A percentile compares a stretch with the other conserved stretches of the same genome.
These are phyloP conservation scores for Boeremia lycopersici DNA, from an alignment of 2,329 filamentous ascomycete species.

Conservation along the genomic window DNA sequence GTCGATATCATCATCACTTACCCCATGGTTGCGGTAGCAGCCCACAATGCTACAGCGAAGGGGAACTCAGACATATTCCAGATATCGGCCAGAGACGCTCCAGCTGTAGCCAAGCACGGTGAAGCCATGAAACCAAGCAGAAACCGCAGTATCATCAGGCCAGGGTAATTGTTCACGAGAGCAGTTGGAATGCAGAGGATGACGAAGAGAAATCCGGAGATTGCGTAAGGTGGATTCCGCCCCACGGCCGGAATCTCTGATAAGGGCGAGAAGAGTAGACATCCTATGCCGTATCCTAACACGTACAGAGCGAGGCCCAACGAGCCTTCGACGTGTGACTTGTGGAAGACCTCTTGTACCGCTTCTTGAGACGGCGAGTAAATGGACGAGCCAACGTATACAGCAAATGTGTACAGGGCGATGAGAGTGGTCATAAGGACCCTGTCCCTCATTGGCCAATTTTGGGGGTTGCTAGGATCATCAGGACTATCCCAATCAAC, in stretches of 20 bases:
- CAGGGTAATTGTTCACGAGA: slow-evolving; percentile 65
- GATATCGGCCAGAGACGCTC: slow-evolving; percentile 42
- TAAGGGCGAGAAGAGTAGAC: slow-evolving; percentile 69
- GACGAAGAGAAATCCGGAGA: slow-evolving; percentile 70
- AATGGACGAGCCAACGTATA: slow-evolving; percentile 59
- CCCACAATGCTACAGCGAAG: slow-evolving; percentile 51
- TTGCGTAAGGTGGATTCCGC: slow-evolving; percentile 70
- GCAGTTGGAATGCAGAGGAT: slow-evolving; percentile 69
- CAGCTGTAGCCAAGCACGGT: slow-evolving; percentile 44
- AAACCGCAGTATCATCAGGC: slow-evolving; percentile 61
- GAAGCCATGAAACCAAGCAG: slow-evolving; percentile 44
- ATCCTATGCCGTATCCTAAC: slow-evolving; percentile 64
- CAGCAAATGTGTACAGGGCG: slow-evolving; percentile 64
- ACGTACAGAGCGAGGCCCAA: slow-evolving; percentile 68
- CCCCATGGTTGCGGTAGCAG: slow-evolving; percentile 55
- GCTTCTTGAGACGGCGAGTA: slow-evolving; percentile 53
- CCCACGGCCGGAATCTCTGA: slow-evolving; percentile 70
- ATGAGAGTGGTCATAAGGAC: slow-evolving; percentile 40
- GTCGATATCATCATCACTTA: neutral
- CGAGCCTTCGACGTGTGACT: slow-evolving; percentile 58
- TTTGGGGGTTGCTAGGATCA: slow-evolving; percentile 45
- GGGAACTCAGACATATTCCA: slow-evolving; percentile 50
- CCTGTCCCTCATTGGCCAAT: slow-evolving; percentile 42
- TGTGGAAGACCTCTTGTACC: slow-evolving; percentile 59
- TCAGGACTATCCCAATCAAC: slow-evolving; percentile 49